Evolutionary conservation across 345 rosid species (phyloP), one percentile per base, ranked within the genome.

Genomic region (Capsella bursapastoris): DNA sequence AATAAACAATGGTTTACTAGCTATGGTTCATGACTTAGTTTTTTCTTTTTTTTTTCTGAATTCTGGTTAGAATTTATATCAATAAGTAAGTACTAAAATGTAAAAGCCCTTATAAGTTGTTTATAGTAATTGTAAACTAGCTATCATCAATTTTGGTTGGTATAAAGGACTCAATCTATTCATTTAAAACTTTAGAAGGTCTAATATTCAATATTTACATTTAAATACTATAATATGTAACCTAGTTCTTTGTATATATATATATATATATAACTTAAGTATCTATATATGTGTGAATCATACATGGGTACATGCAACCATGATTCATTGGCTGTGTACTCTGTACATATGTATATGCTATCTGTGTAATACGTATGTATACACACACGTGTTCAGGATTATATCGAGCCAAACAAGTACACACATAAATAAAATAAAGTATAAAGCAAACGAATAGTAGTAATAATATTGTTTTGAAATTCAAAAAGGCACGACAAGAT

Each of bases 321-420:
- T 14, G 44, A 48, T 10, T 25, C 18, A 31, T 64, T 29, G 22
- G 49, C 6, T 51, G 8, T 48, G 32, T 59, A 25, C 6, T 51
- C 5, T 48, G 32, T 59, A 25, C n/a, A 37, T 57, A 22, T 10
- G 14, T 22, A 37, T 18, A 64, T 51, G 57, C 3, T 28, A 41
- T 62, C 0, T 73, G 10, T 35, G 15, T 29, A 40, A 25, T 73
- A 73, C 43, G 66, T 57, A 57, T 49, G 2, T 3, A n/a, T 9
- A 53, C 18, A 67, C 14, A 51, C 48, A 75, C 68, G 78, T 75
- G 68, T 50, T 44, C 3, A 62, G 35, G 34, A 34, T 15, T 69
- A 25, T 45, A 53, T 69, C 28, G 79, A 76, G 70, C 75, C 75
- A 76, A 43, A 35, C 70, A 76, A 48, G 45, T 47, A 57, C 64